Conservation (phyloP, 805 yeast species). For the Candida taoyuanica region DNA sequence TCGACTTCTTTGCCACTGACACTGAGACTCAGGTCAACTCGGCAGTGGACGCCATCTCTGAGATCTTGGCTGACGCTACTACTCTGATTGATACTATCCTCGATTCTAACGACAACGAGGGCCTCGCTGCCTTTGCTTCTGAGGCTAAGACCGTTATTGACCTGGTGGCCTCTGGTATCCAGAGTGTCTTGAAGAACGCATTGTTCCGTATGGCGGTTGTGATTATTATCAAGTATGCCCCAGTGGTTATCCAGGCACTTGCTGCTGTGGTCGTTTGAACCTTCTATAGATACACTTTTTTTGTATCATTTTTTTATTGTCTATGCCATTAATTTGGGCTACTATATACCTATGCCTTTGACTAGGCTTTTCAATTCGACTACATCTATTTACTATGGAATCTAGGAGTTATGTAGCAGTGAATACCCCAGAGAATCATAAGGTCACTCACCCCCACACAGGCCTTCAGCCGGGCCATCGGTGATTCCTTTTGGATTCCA, state of each 20-base stretch:
- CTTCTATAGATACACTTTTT: neutral
- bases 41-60: neutral
- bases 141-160: constrained; percentile 1
- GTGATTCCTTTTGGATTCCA: too few relatives aligned
- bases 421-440: too few relatives aligned
- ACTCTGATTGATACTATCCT: neutral
- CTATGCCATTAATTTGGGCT: too few relatives aligned
- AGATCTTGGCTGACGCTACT: neutral
- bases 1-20: neutral
- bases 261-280: neutral
- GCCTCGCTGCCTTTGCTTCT: neutral
- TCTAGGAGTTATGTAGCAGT: too few relatives aligned
- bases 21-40: neutral
- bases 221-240: neutral
- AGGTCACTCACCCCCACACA: too few relatives aligned
- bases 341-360: too few relatives aligned
- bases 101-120: neutral
- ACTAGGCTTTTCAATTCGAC: too few relatives aligned
- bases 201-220: neutral
- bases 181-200: neutral
- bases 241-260: neutral
- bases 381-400: too few relatives aligned
- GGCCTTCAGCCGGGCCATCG: too few relatives aligned
- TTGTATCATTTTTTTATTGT: too few relatives aligned
- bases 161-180: neutral